Percentiles rank a stretch among this genome's conserved stretches.
These are phyloP conservation scores for Fusarium foetens DNA, from an alignment of 2,329 filamentous ascomycete genomes.

Conservation along the genomic window DNA sequence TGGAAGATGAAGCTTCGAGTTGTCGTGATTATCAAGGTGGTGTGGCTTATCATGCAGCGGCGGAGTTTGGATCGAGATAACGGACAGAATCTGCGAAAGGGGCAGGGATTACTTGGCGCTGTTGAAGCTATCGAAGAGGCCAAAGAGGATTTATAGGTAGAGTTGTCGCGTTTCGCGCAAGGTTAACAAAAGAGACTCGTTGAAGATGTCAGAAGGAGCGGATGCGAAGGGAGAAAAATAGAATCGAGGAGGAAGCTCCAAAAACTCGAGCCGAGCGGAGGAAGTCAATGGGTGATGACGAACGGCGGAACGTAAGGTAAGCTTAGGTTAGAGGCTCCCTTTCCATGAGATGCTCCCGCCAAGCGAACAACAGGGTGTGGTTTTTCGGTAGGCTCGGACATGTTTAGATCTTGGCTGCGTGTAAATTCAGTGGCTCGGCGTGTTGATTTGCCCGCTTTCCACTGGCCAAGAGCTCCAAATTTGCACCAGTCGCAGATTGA, in stretches of 20 bases:
- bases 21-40: constrained; percentile 28
- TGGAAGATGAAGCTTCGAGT: constrained; percentile 13
- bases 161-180: neutral
- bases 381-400: constrained; percentile 42
- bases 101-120: constrained; percentile 38
- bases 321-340: constrained; percentile 22
- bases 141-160: neutral
- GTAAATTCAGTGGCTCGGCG: constrained; percentile 2
- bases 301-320: constrained; percentile 23
- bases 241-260: constrained; percentile 21
- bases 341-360: constrained; percentile 39
- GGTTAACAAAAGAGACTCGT: neutral
- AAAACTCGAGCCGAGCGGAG: constrained; percentile 9
- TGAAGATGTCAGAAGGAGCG: constrained; percentile 39
- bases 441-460: constrained; percentile 1
- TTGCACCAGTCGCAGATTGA: constrained; percentile 19
- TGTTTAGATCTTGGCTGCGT: constrained; percentile 28
- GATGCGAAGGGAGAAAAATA: constrained; percentile 39
- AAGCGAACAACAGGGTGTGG: constrained; percentile 36
- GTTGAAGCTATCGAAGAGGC: constrained; percentile 31
- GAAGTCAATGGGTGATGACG: constrained; percentile 32
- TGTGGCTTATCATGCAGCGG: constrained; percentile 39
- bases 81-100: constrained; percentile 38
- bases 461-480: neutral
- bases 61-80: constrained; percentile 34